These are phyloP conservation scores for Medicago truncatula DNA, from an alignment of 306 rosid genomes.

Conservation along the genomic window DNA sequence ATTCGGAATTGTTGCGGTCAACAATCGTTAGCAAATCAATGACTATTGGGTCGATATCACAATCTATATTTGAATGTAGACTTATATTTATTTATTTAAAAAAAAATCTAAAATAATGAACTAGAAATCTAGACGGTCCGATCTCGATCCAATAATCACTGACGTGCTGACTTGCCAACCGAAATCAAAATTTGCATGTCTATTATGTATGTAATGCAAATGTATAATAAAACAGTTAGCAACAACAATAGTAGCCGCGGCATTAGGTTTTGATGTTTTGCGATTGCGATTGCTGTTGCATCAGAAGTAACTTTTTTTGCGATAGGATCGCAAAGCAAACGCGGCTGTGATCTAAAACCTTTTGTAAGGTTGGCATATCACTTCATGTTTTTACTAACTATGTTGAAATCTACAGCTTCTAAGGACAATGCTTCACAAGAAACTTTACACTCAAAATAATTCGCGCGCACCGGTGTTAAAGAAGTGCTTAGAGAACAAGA, in stretches of 20 bases:
- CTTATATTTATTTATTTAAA: background rate
- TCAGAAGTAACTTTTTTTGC: background rate
- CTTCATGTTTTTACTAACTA: background rate
- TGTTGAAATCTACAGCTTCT: slow-evolving; percentile 63
- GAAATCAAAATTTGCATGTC: too few species aligned
- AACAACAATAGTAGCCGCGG: background rate
- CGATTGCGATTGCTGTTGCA: background rate
- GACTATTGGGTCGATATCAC: background rate
- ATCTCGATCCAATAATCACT: background rate
- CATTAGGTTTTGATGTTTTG: background rate
- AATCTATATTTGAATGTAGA: background rate
- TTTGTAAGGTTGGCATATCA: background rate
- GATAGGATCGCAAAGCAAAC: background rate
- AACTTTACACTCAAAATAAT: slow-evolving; percentile 58
- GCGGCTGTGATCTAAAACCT: background rate
- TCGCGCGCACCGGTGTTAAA: slow-evolving; percentile 59
- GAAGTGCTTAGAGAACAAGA: slow-evolving; percentile 67
- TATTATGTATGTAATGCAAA: background rate
- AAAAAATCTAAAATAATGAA: background rate
- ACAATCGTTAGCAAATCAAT: background rate
- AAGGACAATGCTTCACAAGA: slow-evolving; percentile 87
- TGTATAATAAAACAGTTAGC: background rate
- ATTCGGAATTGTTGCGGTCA: background rate
- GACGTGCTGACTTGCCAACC: background rate
- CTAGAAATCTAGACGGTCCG: background rate